phyloP scores from a whole-genome alignment of 805 yeast species.

The Grigorovia jiainica region DNA sequence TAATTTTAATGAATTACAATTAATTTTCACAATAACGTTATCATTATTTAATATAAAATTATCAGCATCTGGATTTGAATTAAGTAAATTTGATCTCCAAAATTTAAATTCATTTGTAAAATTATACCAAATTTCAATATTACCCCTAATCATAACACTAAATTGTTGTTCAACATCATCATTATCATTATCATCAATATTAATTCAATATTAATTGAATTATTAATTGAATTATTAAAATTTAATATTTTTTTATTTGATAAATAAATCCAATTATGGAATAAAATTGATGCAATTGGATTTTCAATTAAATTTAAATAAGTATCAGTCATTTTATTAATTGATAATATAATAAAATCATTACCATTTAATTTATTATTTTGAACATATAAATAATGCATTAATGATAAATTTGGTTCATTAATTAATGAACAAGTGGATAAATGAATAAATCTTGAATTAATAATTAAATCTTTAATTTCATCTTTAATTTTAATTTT shows the following conservation, averaged over 20 bases:
- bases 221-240: background rate
- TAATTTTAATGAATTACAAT: constrained; percentile 56
- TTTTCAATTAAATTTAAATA: constrained; percentile 57
- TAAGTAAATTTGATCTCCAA: constrained; percentile 51
- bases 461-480: constrained; percentile 35
- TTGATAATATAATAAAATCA: constrained; percentile 57
- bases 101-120: constrained; percentile 44
- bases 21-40: constrained; percentile 57
- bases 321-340: constrained; percentile 63
- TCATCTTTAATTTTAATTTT: background rate
- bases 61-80: constrained; percentile 58
- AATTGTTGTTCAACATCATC: constrained; percentile 51
- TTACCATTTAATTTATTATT: constrained; percentile 30
- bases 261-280: constrained; percentile 80
- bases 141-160: constrained; percentile 71
- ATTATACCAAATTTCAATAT: constrained; percentile 44
- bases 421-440: constrained; percentile 62
- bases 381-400: constrained; percentile 71
- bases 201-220: background rate
- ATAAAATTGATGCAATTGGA: constrained; percentile 68
- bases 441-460: constrained; percentile 65
- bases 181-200: constrained; percentile 48
- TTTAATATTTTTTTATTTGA: constrained; percentile 10
- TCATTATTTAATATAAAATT: constrained; percentile 58
- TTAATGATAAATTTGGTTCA: constrained; percentile 77